Conservation (phyloP, 2,329 filamentous ascomycete species). For the Colletotrichum liriopes region DNA sequence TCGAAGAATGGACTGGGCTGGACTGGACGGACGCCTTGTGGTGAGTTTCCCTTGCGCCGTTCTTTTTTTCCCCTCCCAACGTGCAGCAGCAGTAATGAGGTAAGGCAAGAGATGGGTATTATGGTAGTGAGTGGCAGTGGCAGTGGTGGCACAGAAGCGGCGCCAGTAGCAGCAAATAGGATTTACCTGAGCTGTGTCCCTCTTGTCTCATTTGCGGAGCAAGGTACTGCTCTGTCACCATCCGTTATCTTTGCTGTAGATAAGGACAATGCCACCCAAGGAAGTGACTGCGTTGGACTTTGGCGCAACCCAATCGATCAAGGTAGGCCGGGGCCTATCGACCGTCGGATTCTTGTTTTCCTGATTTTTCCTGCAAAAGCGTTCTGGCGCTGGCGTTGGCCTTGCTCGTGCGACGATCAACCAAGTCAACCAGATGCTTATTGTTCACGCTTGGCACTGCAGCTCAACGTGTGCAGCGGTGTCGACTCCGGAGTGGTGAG, state of each 20-base stretch:
- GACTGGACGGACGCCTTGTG: conserved; percentile 30
- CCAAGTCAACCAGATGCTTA: conserved; percentile 7
- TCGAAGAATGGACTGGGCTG: conserved; percentile 37
- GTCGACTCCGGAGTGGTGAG: conserved; percentile 4
- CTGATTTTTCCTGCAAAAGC: not conserved
- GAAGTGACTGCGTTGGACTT: conserved; percentile 3
- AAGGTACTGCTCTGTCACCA: conserved; percentile 12
- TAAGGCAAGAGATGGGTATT: conserved; percentile 4
- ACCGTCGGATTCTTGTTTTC: conserved; percentile 23
- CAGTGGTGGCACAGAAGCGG: conserved; percentile 5
- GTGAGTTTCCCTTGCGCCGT: conserved; percentile 37
- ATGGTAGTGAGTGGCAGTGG: conserved; percentile 22
- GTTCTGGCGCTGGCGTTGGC: conserved; percentile 19
- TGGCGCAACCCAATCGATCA: conserved; percentile 3
- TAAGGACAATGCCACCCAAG: conserved; percentile 5
- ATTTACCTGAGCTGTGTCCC: conserved; percentile 18
- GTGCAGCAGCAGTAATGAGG: conserved; percentile 15
- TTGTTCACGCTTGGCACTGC: conserved; percentile 11
- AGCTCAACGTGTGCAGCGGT: conserved; percentile 16
- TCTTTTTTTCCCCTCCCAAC: conserved; percentile 37
- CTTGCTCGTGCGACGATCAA: conserved; percentile 8
- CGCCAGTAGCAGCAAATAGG: conserved; percentile 14
- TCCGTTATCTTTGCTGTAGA: conserved; percentile 2
- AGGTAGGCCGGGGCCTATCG: not conserved
- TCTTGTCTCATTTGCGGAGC: conserved; percentile 31